Evolutionary conservation across 148 eudicot genomes (phyloP), one percentile per base, ranked within the genome.

Genomic region (Agrostemma githago): DNA sequence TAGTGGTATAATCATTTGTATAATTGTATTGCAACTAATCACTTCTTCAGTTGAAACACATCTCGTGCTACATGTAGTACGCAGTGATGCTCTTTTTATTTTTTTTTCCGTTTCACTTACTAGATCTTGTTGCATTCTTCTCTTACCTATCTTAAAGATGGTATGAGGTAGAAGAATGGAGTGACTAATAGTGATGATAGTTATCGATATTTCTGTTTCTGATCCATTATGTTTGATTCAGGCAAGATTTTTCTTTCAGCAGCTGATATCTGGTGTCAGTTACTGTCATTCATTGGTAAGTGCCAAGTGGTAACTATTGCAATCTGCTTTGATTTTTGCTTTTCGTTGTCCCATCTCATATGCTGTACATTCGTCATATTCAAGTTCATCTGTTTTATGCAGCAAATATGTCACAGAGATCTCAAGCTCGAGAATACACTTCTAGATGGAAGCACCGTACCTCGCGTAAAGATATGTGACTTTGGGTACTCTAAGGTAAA

Each of bases 181-280:
- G 67, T 40, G 5, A 39, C 38, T 26, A 64, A 38, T 5, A 64
- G 44, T 26, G 34, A 26, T 26, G 34, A 26, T 26, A 26, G 43
- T 16, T 64, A 64, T 38, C 68, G 3, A 12, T 43, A 43, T 26
- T 51, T 20, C 15, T 66, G 34, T 57, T 71, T 70, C 5, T 65
- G 12, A 51, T 70, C 12, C 20, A 72, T 17, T 19, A 59, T 39
- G 46, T 59, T 39, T 76, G 51, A 57, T 72, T 72, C 79, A 92
- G 98, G 98, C 98, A 8, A 90, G 98, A 46, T 92, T 92, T 79
- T 92, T 92, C 85, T 92, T 92, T 81, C 98, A 92, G 67, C 97
- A 92, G 81, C 86, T 92, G 54, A 88, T 90, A 74, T 92, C 97
- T 34, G 97, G 97, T 71, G 96, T 92, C 79, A 90, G 97, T 87